Evolutionary conservation across 352 stramenopile species (phyloP).

Genomic region (Phytophthora litchii): DNA sequence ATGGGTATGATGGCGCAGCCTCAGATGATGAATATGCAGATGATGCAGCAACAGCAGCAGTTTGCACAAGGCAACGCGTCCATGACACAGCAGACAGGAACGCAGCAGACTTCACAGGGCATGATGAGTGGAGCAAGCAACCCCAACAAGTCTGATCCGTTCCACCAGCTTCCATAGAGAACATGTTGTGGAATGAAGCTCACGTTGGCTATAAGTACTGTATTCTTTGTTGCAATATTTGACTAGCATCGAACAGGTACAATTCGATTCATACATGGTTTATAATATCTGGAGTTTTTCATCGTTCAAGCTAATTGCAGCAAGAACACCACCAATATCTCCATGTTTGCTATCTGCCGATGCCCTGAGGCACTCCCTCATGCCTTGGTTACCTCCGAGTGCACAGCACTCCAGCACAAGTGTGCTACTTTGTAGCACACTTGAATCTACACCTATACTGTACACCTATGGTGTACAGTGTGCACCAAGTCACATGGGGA

Average conservation of each 20-base stretch:
- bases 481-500: slow-evolving; percentile 2
- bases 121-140: slow-evolving; percentile 9
- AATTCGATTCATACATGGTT: not conserved
- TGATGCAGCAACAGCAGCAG: slow-evolving; percentile 36
- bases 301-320: slow-evolving; percentile 71
- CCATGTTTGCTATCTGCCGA: slow-evolving; percentile 54
- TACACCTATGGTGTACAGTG: not conserved
- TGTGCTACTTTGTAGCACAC: no score
- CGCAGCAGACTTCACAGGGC: slow-evolving; percentile 7
- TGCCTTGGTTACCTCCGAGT: slow-evolving; percentile 3
- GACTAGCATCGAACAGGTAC: no score
- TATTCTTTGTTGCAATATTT: no score
- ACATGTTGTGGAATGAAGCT: slow-evolving; percentile 6
- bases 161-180: slow-evolving; percentile 32
- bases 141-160: slow-evolving; percentile 29
- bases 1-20: slow-evolving; percentile 46
- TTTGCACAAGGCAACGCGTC: slow-evolving; percentile 18
- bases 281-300: slow-evolving; percentile 63
- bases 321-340: slow-evolving; percentile 74
- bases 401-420: no score
- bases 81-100: slow-evolving; percentile 14
- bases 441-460: no score
- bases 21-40: slow-evolving; percentile 40
- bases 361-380: slow-evolving; percentile 17
- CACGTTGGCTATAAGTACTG: slow-evolving; percentile 6